Evolutionary conservation across 1,139 yeast genomes (phyloP), one percentile per base, ranked within the genome.

Genomic region (Arxiozyma slooffiae): DNA sequence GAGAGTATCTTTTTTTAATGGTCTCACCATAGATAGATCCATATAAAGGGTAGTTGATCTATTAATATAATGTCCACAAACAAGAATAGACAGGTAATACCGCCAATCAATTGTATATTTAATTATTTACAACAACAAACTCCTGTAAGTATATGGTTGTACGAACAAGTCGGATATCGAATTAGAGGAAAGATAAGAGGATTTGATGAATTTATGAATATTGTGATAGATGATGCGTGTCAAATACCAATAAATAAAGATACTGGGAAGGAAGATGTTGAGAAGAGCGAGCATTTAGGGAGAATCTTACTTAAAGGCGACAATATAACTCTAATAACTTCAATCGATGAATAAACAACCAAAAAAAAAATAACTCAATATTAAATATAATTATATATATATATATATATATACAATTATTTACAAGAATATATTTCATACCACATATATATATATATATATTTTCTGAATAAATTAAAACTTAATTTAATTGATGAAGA

Each of bases 141-240:
- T 1, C 72, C 75, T 21, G 97, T 90, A 41, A 80, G 83, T 22
- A 80, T 90, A 44, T 90, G 97, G 97, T 74, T 90, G 23, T 89
- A 76, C 60, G 97, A 92, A 62, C 97, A 92, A 66, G 78, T 83
- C 0, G 81, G 80, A 37, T 75, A 78, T 58, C 75, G 95, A 55
- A 79, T 94, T 30, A 89, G 85, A 59, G 98, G 98, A 1, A 79
- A 77, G 57, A 83, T 92, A 47, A 74, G 73, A 51, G 99, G 99
- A 1, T 92, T 94, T 68, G 99, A 94, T 67, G 98, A 94, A 70
- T 92, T 89, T 63, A 92, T 94, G 98, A 94, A 94, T 62, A 70
- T 94, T 18, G 97, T 90, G n/a, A 71, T 94, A 16, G 96, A 87
- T 53, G 92, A 89, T 52, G 96, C 97, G 0, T 75, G 77, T 18